Evolutionary conservation across 371 early-diverging fungal genomes (phyloP).

Genomic region (Rhizopus delemar): DNA sequence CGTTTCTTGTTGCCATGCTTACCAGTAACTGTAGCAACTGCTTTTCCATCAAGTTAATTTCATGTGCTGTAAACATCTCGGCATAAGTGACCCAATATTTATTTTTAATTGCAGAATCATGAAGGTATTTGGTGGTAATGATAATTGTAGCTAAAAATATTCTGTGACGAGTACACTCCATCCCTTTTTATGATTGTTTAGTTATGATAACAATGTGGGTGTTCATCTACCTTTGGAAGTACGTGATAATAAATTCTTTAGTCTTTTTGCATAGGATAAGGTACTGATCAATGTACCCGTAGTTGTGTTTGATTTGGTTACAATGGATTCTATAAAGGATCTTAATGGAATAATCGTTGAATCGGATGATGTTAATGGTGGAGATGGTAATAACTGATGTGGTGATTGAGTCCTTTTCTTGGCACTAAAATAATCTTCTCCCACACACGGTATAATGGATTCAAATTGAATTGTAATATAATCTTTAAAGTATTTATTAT

Average conservation of each 20-base stretch:
- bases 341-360: constrained; percentile 27
- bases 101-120: constrained; percentile 76
- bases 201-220: no score
- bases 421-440: background rate
- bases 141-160: constrained; percentile 79
- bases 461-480: constrained; percentile 22
- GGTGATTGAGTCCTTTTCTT: background rate
- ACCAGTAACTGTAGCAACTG: constrained; percentile 72
- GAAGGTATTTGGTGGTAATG: constrained; percentile 67
- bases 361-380: no score
- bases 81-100: constrained; percentile 77
- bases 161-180: constrained; percentile 78
- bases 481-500: constrained; percentile 6
- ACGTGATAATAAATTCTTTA: constrained; percentile 47
- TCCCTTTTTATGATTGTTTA: constrained; percentile 42
- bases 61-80: constrained; percentile 65
- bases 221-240: constrained; percentile 52
- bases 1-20: no score
- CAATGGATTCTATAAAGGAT: constrained; percentile 49
- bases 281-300: constrained; percentile 62
- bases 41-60: constrained; percentile 83
- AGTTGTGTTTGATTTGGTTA: constrained; percentile 36
- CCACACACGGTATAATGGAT: constrained; percentile 11
- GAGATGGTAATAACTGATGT: background rate
- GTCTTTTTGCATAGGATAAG: constrained; percentile 54